Base-by-base conservation (phyloP, 257 asterid genomes). In the Verbascum thapsus region DNA sequence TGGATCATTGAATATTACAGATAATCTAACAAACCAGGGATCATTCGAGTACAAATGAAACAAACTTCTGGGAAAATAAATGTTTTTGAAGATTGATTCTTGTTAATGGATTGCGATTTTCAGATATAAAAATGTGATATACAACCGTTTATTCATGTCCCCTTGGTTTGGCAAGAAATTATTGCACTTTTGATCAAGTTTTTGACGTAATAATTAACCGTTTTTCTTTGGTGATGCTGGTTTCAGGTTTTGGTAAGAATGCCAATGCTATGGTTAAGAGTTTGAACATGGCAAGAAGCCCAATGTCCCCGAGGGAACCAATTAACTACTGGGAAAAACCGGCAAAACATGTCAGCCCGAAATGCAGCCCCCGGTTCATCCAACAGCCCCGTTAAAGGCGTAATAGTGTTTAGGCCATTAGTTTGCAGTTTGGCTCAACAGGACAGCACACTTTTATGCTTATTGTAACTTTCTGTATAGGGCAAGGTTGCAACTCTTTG, bases 341-440 rank as follows among this genome's bases (percentile, higher is more conserved):
- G 20, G 84, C 85, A 4, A 87, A 82, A 82, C 48, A 68, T 10
- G 74, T 83, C 30, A 76, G 77, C 77, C 80, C 95, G 4, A 86
- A 59, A 53, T 73, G 74, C 91, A 78, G 86, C 75, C 91, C 95
- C 4, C 90, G 95, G 47, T 78, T 67, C 83, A 91, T 91, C 82
- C 96, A 91, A 78, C 98, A 86, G 81, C 96, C 96, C 5, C 95
- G 88, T 61, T 88, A 85, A 86, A 74, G 52, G 15, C 22, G 53
- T n/a, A 18, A 32, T 37, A 42, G 42, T 23, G 59, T 42, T 62
- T 62, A 68, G 69, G 72, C 39, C 43, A 35, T 65, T 61, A 44
- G 67, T 62, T 40, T 50, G 76, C 74, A 71, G 77, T 63, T 69
- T 58, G 64, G 23, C 12, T 15, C 40, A 11, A 8, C 19, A 20